Evolutionary conservation across 192 early-diverging fungal species (phyloP).

Genomic region (Coemansia sp.): DNA sequence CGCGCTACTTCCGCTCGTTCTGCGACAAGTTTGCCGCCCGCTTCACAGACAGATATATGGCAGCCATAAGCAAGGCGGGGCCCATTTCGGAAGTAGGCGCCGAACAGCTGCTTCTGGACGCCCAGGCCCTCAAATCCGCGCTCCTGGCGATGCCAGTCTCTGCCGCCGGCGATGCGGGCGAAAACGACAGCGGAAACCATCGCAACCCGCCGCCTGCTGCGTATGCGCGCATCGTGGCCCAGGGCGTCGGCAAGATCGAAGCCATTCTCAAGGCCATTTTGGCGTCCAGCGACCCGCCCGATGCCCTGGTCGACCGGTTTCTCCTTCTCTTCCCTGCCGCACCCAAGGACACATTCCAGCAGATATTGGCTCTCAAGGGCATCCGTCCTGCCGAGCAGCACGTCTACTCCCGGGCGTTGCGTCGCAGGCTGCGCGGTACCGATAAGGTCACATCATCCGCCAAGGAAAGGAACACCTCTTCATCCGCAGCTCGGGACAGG

Average conservation of each 20-base stretch:
- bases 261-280: slow-evolving; percentile 87
- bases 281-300: slow-evolving; percentile 77
- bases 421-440: slow-evolving; percentile 7
- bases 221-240: slow-evolving; percentile 82
- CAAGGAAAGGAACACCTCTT: not conserved
- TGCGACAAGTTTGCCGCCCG: slow-evolving; percentile 92
- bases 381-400: slow-evolving; percentile 63
- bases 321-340: slow-evolving; percentile 79
- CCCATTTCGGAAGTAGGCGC: slow-evolving; percentile 92
- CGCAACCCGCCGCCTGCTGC: slow-evolving; percentile 32
- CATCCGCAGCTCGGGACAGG: not conserved
- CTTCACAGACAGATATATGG: slow-evolving; percentile 68
- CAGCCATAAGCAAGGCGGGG: slow-evolving; percentile 71
- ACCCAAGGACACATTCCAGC: slow-evolving; percentile 69
- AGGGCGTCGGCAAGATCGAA: slow-evolving; percentile 79
- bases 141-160: slow-evolving; percentile 74
- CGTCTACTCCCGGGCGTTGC: slow-evolving; percentile 30
- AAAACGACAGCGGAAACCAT: not conserved
- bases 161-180: slow-evolving; percentile 52
- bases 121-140: slow-evolving; percentile 84
- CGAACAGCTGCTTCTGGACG: slow-evolving; percentile 94
- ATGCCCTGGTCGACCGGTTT: slow-evolving; percentile 86
- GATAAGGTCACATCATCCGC: not conserved
- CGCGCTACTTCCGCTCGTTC: slow-evolving; percentile 82
- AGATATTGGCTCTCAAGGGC: slow-evolving; percentile 85